Evolutionary conservation across 2,329 filamentous ascomycete genomes (phyloP), one percentile per base, ranked within the genome.

Genomic region (Botrytis fragariae): DNA sequence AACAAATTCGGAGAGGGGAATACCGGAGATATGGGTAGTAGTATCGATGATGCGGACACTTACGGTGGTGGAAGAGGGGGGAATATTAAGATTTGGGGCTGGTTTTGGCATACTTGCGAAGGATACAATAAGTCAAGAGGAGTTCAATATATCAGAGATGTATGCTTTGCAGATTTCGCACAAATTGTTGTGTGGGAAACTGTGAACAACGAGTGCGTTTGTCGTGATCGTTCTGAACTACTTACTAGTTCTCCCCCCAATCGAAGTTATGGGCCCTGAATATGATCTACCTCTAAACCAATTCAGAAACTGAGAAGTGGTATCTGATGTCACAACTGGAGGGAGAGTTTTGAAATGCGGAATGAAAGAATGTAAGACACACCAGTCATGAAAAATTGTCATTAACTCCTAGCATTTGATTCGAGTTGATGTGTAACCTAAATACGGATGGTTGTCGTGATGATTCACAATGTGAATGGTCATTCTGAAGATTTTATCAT

Each of bases 11-110:
- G 60, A 59, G 12, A 75, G 54, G 22, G 79, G 76, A 37, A 81
- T 77, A 5, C 68, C 73, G 3, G 69, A 60, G 29, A 82, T 77
- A 16, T 72, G 72, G 14, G 75, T 72, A 5, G 81, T 82, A 18
- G 77, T 81, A 72, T 82, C 76, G 35, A 82, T 82, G 57, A 82
- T 80, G 7, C 75, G 74, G 62, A 82, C 78, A n/a, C 77, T 74
- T 71, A 82, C 80, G 5, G 77, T 79, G 59, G 76, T 75, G 16
- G 75, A 48, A 22, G 79, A 82, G 1, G 74, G n/a, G 29, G 80
- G 79, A 54, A 82, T 80, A 45, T 78, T 78, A n/a, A 81, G 76
- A 51, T 79, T 72, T 45, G 77, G 75, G 65, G 37, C 51, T 29
- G 51, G 10, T 60, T 44, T 29, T 2, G 35, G 16, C 51, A 69